Evolutionary conservation across 345 rosid species (phyloP).

Genomic region (Melaleuca alternifolia): DNA sequence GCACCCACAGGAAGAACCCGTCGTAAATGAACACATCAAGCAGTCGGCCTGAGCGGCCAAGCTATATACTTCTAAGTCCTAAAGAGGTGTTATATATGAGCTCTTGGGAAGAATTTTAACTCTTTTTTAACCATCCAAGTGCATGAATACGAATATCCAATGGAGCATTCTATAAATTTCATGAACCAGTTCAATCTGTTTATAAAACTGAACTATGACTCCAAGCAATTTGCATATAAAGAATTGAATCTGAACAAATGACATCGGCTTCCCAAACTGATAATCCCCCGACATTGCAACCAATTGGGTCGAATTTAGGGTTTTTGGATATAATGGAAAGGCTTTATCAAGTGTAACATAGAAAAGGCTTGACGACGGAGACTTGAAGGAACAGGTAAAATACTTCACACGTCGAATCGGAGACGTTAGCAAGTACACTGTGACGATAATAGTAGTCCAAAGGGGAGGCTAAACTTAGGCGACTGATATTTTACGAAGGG

Average conservation of each 20-base stretch:
- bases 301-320: not conserved
- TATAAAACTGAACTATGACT: not conserved
- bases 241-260: too few relatives aligned
- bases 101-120: not conserved
- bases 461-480: too few relatives aligned
- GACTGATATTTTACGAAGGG: too few relatives aligned
- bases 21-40: constrained; percentile 14
- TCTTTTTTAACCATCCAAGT: not conserved
- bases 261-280: not conserved
- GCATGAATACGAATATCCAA: not conserved
- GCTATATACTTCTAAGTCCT: not conserved
- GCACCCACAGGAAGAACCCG: constrained; percentile 21
- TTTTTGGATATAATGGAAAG: not conserved
- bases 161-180: not conserved
- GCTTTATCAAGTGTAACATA: not conserved
- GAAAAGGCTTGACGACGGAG: not conserved
- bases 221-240: not conserved
- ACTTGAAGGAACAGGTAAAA: not conserved
- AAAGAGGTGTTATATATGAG: not conserved
- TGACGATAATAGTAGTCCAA: not conserved
- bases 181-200: not conserved
- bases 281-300: not conserved
- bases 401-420: not conserved
- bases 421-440: not conserved
- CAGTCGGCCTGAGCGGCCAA: not conserved